These are phyloP conservation scores for Fagus sylvatica DNA, from an alignment of 306 rosid genomes.

Conservation along the genomic window DNA sequence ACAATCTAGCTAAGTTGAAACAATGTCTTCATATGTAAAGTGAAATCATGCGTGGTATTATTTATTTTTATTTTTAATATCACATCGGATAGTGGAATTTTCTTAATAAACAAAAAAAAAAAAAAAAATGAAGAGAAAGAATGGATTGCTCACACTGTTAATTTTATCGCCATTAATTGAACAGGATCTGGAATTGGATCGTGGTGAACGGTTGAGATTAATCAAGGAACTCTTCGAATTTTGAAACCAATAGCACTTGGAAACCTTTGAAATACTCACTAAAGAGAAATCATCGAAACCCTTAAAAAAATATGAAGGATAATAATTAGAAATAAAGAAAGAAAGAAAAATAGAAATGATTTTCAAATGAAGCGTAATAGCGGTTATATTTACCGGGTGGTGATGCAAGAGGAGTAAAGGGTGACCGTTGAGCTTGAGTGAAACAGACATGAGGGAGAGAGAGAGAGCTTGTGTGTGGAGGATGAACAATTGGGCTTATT, in stretches of 20 bases:
- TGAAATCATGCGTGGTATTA: no score
- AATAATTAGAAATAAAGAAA: not conserved
- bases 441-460: slow-evolving; percentile 26
- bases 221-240: slow-evolving; percentile 12
- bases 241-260: slow-evolving; percentile 24
- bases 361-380: not conserved
- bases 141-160: slow-evolving; percentile 30
- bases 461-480: not conserved
- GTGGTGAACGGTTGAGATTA: slow-evolving; percentile 22
- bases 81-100: no score
- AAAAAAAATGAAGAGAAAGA: not conserved
- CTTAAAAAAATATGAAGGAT: not conserved
- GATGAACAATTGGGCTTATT: no score
- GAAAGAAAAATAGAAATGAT: not conserved
- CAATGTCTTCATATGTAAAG: no score
- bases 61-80: no score
- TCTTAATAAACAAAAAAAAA: not conserved
- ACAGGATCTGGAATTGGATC: slow-evolving; percentile 23
- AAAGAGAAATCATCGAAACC: slow-evolving; percentile 21
- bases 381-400: slow-evolving; percentile 28
- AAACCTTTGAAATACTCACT: slow-evolving; percentile 15
- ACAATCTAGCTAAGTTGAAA: no score
- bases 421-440: slow-evolving; percentile 14
- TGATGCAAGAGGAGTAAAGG: slow-evolving; percentile 17
- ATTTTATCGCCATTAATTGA: slow-evolving; percentile 25